Conservation (phyloP, 352 stramenopile genomes). For the Aphanomyces invadans region DNA sequence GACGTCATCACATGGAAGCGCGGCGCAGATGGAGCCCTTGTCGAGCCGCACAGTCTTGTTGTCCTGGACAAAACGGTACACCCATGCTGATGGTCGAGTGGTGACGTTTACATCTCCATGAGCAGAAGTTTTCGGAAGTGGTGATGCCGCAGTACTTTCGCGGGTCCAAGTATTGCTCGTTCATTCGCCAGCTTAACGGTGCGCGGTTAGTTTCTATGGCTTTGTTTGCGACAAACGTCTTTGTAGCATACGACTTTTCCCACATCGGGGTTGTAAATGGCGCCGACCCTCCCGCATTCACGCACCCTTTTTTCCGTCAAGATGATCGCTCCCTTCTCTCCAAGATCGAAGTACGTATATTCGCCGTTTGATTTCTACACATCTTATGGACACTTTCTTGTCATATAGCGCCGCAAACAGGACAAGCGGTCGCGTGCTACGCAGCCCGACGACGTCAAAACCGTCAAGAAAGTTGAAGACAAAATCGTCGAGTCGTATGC, state of each 20-base stretch:
- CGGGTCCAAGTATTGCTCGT: conserved; percentile 24
- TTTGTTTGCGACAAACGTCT: not conserved
- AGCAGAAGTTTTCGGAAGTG: conserved; percentile 14
- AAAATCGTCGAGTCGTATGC: conserved; percentile 17
- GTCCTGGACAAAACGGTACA: conserved; percentile 24
- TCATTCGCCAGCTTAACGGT: conserved; percentile 24
- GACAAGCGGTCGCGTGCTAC: conserved; percentile 15
- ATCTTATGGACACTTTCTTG: too few species aligned
- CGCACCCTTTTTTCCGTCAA: conserved; percentile 19
- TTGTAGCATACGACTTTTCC: conserved; percentile 20
- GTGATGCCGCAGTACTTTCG: conserved; percentile 24
- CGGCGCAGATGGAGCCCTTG: not conserved
- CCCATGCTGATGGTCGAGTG: not conserved
- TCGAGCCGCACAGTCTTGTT: conserved; percentile 14
- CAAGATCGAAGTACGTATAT: conserved; percentile 21
- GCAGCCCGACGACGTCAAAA: conserved; percentile 15
- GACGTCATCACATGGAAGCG: conserved; percentile 24
- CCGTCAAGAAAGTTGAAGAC: conserved; percentile 20
- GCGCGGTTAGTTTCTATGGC: not conserved
- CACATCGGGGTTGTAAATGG: conserved; percentile 24
- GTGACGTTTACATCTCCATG: not conserved
- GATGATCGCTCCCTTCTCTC: conserved; percentile 15
- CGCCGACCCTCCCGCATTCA: conserved; percentile 19
- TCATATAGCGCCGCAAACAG: conserved; percentile 22
- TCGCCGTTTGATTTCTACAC: too few species aligned